These are phyloP conservation scores for Chlorella ohadii DNA, from an alignment of 139 green algal genomes.

Conservation along the genomic window DNA sequence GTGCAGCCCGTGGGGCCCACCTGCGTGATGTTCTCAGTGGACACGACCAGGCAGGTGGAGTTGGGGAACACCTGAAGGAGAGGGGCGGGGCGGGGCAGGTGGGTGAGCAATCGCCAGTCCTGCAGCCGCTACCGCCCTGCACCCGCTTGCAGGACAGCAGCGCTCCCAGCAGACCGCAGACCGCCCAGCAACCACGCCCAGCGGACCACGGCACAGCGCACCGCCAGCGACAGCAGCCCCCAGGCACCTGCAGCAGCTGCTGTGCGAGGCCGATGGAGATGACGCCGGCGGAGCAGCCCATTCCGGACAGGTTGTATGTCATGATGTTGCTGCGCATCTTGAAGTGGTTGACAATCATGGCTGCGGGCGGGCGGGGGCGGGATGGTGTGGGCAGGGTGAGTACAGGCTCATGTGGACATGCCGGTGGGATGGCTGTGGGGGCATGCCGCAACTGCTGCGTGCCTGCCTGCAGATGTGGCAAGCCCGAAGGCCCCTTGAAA, in stretches of 20 bases:
- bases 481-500: no score
- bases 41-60: conserved; percentile 87
- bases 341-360: conserved; percentile 98
- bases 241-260: conserved; percentile 83
- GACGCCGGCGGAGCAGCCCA: conserved; percentile 93
- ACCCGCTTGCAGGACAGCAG: no score
- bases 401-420: no score
- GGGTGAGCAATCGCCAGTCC: no score
- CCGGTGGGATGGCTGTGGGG: no score
- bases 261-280: conserved; percentile 90
- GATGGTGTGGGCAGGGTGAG: neutral
- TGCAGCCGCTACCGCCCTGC: no score
- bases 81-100: neutral
- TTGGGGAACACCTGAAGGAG: conserved; percentile 73
- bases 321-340: conserved; percentile 92
- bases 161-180: no score
- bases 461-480: no score
- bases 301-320: conserved; percentile 96
- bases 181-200: no score
- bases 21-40: conserved; percentile 99
- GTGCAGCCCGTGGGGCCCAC: no score
- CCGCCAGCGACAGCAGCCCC: neutral
- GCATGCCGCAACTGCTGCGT: no score
- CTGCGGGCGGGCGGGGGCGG: conserved; percentile 17
- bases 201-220: neutral